Base-by-base conservation (phyloP, 2,329 filamentous ascomycete species). In the Ophiocordyceps camponoti-rufipedis region DNA sequence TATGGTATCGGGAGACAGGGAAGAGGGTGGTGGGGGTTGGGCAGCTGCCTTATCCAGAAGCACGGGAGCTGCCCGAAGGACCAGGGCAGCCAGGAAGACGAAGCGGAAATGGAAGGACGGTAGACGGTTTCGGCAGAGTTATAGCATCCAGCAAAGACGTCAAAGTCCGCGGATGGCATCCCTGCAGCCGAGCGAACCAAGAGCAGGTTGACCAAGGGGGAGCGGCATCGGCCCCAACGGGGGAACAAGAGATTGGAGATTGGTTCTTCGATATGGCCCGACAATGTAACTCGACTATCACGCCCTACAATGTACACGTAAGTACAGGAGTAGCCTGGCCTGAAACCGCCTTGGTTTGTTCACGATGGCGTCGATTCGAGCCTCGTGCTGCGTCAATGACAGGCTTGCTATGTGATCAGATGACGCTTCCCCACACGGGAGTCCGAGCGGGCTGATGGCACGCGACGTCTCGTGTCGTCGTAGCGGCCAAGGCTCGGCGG, bases 1-100 rank as follows among this genome's bases (percentile, higher is more conserved):
- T 50, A 32, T 38, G 46, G 47, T 43, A 45, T 48, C 48, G 48
- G 42, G 44, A 50, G 39, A 44, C 23, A 44, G 5, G n/a, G 13
- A 38, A 10, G 5, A 19, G 23, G 16, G 11, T 11, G 31, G 41
- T 28, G 29, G 32, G 33, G 33, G 33, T 35, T 38, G 43, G 33
- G 29, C 35, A 44, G 45, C 45, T 44, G 43, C 42, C 42, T n/a
- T n/a, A 29, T 46, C 9, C 18, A 38, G 45, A 38, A 31, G 13
- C 28, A 18, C n/a, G 28, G n/a, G n/a, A 44, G 42, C 18, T 18
- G 10, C 16, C 28, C 4, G 23, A 33, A 18, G 35, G 35, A 39
- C 35, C n/a, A 39, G 35, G 35, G 35, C 35, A 39, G 16, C 14
- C 6, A 14, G 33, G 33, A 41, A 18, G 42, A 28, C 35, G 5